These are phyloP conservation scores for Pythium coloratum DNA, from an alignment of 352 stramenopile species.

Conservation along the genomic window DNA sequence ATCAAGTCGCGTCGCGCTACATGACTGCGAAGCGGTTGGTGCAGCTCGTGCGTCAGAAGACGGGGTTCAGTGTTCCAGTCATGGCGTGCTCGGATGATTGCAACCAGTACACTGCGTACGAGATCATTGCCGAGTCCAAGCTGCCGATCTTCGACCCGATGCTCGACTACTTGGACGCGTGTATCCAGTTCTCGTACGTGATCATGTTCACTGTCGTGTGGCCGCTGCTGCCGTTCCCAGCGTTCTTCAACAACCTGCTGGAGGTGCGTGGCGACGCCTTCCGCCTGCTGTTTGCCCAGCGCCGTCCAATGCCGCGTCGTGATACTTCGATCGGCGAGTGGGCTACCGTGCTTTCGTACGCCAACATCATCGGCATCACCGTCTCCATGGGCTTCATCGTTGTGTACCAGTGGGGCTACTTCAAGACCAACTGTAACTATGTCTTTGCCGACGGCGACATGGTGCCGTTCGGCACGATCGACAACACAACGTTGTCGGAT, in stretches of 20 bases:
- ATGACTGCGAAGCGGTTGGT: slow-evolving; percentile 68
- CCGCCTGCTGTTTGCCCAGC: slow-evolving; percentile 75
- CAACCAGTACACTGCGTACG: slow-evolving; percentile 87
- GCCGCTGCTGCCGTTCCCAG: slow-evolving; percentile 82
- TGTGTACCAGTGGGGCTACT: slow-evolving; percentile 85
- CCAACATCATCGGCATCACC: slow-evolving; percentile 85
- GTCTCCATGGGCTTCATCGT: slow-evolving; percentile 81
- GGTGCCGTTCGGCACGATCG: slow-evolving; percentile 69
- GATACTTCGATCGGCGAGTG: slow-evolving; percentile 85
- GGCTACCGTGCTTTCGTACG: slow-evolving; percentile 81
- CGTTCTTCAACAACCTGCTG: slow-evolving; percentile 87
- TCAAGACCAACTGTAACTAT: slow-evolving; percentile 76
- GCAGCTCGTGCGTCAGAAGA: slow-evolving; percentile 67
- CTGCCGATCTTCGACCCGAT: slow-evolving; percentile 81
- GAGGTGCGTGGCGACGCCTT: slow-evolving; percentile 86
- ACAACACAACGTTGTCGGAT: slow-evolving; percentile 34
- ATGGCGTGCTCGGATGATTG: slow-evolving; percentile 75
- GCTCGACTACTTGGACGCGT: slow-evolving; percentile 86
- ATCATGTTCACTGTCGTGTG: slow-evolving; percentile 91
- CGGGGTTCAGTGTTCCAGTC: slow-evolving; percentile 65
- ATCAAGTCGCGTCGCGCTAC: slow-evolving; percentile 32
- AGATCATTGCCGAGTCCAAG: slow-evolving; percentile 83
- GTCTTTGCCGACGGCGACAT: slow-evolving; percentile 67
- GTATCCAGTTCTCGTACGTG: slow-evolving; percentile 90
- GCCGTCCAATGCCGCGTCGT: slow-evolving; percentile 77